Evolutionary conservation across 83 land plant genomes (phyloP).

Genomic region (Diphasiastrum complanatum): DNA sequence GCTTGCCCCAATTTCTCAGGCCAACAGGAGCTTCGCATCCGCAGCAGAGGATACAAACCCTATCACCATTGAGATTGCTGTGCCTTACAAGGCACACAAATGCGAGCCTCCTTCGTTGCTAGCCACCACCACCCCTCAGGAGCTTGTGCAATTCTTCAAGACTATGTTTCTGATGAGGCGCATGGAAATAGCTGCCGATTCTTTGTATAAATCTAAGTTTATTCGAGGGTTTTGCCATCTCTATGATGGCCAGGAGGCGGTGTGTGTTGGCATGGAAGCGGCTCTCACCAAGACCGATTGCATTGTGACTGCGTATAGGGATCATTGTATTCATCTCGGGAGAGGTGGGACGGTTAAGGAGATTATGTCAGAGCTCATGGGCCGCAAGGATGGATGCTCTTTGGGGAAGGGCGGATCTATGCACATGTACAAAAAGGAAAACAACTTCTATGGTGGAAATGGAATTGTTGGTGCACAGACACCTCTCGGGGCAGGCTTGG

Average conservation of each 20-base stretch:
- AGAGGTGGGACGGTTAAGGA: slow-evolving; percentile 76
- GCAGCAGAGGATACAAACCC: too few species aligned
- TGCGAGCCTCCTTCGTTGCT: slow-evolving; percentile 59
- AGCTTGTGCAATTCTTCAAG: slow-evolving; percentile 65
- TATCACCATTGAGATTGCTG: slow-evolving; percentile 55
- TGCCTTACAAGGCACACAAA: slow-evolving; percentile 65
- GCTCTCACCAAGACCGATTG: slow-evolving; percentile 57
- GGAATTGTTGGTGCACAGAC: slow-evolving; percentile 90
- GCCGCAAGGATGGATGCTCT: slow-evolving; percentile 70
- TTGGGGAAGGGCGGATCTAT: slow-evolving; percentile 90
- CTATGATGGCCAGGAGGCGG: slow-evolving; percentile 94
- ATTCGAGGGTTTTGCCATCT: slow-evolving; percentile 90
- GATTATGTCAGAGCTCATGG: slow-evolving; percentile 82
- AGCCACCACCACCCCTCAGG: slow-evolving; percentile 59
- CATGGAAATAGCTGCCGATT: slow-evolving; percentile 91
- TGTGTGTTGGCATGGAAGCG: slow-evolving; percentile 83
- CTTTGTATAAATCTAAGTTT: slow-evolving; percentile 83
- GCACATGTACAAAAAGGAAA: slow-evolving; percentile 86
- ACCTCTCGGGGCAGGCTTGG: slow-evolving; percentile 69
- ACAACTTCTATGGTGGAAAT: slow-evolving; percentile 75
- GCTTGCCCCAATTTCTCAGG: too few species aligned
- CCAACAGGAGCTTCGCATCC: too few species aligned
- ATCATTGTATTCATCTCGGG: slow-evolving; percentile 65
- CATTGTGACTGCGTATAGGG: slow-evolving; percentile 84
- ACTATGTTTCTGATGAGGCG: slow-evolving; percentile 80